Conservation (phyloP, 306 rosid genomes). For the Fragaria nilgerrensis region DNA sequence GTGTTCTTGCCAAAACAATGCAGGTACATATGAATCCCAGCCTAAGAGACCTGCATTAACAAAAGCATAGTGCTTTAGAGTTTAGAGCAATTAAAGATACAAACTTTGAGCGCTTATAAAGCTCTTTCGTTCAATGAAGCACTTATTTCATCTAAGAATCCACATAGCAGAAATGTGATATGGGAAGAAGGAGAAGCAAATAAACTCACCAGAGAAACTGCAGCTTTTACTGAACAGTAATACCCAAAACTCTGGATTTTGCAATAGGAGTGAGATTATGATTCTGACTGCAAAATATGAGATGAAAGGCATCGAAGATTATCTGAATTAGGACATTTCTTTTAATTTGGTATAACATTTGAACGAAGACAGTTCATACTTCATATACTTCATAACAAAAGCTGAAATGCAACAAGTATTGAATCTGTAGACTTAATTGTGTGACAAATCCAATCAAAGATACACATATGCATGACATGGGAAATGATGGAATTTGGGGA, state of each 20-base stretch:
- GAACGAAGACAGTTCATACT: background rate
- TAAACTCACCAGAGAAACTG: conserved; percentile 5
- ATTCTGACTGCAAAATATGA: background rate
- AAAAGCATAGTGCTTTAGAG: background rate
- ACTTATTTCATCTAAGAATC: background rate
- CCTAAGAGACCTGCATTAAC: background rate
- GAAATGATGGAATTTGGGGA: background rate
- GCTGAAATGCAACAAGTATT: conserved; percentile 1
- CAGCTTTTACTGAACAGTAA: background rate
- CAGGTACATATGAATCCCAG: background rate
- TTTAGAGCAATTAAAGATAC: background rate
- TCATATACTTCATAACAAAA: background rate
- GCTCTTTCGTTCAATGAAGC: background rate
- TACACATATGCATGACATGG: background rate
- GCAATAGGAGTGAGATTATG: background rate
- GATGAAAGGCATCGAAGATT: background rate
- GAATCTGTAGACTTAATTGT: background rate
- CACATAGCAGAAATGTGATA: background rate
- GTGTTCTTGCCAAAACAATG: background rate
- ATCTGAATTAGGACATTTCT: background rate
- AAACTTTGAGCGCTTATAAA: background rate
- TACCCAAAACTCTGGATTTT: conserved; percentile 1
- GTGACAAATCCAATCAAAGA: conserved; percentile 3
- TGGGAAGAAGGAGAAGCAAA: background rate
- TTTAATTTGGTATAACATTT: background rate